Evolutionary conservation across 768 basidiomycete species (phyloP).

Genomic region (Rhizopogon roseolus): DNA sequence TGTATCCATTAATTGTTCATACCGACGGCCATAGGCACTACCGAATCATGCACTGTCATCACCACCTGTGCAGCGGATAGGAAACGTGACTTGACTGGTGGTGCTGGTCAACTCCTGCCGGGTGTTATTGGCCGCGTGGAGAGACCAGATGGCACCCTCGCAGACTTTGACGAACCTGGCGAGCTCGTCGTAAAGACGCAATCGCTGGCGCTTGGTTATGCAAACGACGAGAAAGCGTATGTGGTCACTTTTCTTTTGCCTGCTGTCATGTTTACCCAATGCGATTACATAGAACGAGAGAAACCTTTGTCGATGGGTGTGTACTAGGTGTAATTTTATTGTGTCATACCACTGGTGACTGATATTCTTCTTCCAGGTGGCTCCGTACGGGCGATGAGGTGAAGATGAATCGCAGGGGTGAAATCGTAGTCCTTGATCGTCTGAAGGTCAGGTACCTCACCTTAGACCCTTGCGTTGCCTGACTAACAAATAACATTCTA

Average conservation of each 20-base stretch:
- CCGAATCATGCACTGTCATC: constrained; percentile 57
- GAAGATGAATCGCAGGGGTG: constrained; percentile 51
- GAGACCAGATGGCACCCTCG: constrained; percentile 52
- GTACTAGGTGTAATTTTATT: not conserved
- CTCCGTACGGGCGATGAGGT: constrained; percentile 72
- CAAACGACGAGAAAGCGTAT: constrained; percentile 56
- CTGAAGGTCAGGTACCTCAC: constrained; percentile 48
- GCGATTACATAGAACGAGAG: constrained; percentile 42
- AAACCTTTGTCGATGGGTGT: constrained; percentile 53
- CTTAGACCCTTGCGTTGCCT: not conserved
- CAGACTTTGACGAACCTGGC: constrained; percentile 53
- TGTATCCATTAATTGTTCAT: not conserved
- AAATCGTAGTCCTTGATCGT: constrained; percentile 69
- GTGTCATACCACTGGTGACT: not conserved
- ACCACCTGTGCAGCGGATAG: constrained; percentile 40
- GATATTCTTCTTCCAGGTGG: constrained; percentile 37
- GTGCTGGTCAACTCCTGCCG: constrained; percentile 54
- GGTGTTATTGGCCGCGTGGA: constrained; percentile 54
- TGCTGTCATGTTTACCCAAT: constrained; percentile 5
- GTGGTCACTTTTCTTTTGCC: constrained; percentile 17
- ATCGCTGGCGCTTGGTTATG: constrained; percentile 54
- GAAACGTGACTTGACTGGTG: constrained; percentile 45
- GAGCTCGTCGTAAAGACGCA: constrained; percentile 60
- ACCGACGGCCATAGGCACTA: constrained; percentile 40
- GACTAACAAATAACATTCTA: not conserved